Conservation (phyloP, 177 flowering plant species). For the Vitis hybrid region DNA sequence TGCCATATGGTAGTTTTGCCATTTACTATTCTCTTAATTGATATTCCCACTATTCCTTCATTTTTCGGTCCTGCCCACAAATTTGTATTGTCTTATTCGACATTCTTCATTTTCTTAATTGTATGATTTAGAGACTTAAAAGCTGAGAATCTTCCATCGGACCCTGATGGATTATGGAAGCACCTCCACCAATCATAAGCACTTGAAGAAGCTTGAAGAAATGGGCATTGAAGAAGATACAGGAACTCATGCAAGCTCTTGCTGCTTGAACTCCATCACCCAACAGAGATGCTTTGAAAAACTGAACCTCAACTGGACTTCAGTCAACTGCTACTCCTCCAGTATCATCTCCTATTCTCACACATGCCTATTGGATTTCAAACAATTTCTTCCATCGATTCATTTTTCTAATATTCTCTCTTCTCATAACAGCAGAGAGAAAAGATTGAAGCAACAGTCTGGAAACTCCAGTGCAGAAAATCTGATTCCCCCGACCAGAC, state of each 20-base stretch:
- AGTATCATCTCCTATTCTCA: constrained; percentile 27
- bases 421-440: constrained; percentile 35
- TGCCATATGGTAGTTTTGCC: too few relatives aligned
- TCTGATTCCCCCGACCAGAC: constrained; percentile 40
- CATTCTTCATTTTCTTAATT: too few relatives aligned
- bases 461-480: constrained; percentile 59
- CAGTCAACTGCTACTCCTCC: constrained; percentile 24
- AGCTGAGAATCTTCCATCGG: too few relatives aligned
- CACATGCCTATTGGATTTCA: too few relatives aligned
- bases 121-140: too few relatives aligned
- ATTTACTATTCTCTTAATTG: too few relatives aligned
- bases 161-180: too few relatives aligned
- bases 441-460: constrained; percentile 53
- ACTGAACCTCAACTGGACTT: constrained; percentile 34
- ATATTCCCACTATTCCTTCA: too few relatives aligned
- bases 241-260: constrained; percentile 78
- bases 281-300: constrained; percentile 41
- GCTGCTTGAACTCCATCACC: constrained; percentile 67
- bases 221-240: constrained; percentile 52
- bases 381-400: neutral
- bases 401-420: neutral
- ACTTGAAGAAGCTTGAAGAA: too few relatives aligned
- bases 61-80: too few relatives aligned
- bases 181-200: too few relatives aligned
- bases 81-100: too few relatives aligned